These are phyloP conservation scores for Toxicodendron radicans DNA, from an alignment of 345 rosid species.

Conservation along the genomic window DNA sequence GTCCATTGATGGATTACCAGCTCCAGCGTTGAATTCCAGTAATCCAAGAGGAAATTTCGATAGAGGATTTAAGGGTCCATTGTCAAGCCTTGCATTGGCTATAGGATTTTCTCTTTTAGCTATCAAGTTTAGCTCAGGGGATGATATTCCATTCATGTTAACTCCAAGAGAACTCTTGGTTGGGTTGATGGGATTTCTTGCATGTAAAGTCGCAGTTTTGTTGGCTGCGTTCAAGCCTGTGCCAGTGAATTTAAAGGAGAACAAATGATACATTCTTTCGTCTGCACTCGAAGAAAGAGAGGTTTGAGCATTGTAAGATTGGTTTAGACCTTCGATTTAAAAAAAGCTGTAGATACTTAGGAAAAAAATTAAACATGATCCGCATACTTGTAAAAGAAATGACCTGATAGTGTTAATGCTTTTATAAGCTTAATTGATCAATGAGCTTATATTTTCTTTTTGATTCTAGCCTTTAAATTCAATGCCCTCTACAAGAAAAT, in stretches of 20 bases:
- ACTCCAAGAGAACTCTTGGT: slow-evolving; percentile 65
- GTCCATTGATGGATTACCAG: slow-evolving; percentile 67
- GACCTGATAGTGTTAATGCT: too few relatives aligned
- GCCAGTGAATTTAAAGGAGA: slow-evolving; percentile 29
- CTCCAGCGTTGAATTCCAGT: slow-evolving; percentile 38
- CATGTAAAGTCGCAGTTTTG: slow-evolving; percentile 80
- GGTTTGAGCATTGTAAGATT: background rate
- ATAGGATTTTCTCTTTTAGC: slow-evolving; percentile 44
- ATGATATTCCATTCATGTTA: slow-evolving; percentile 26
- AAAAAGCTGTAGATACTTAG: background rate
- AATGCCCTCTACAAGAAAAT: too few relatives aligned
- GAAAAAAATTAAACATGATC: background rate
- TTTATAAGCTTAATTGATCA: too few relatives aligned
- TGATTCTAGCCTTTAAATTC: too few relatives aligned
- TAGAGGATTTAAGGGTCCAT: slow-evolving; percentile 43
- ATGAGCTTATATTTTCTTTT: too few relatives aligned
- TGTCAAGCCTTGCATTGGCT: slow-evolving; percentile 45
- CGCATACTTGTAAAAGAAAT: background rate
- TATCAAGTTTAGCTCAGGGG: slow-evolving; percentile 41
- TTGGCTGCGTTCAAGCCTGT: slow-evolving; percentile 77
- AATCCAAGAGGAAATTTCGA: slow-evolving; percentile 25
- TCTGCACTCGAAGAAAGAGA: background rate
- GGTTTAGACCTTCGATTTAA: background rate
- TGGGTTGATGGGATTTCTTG: slow-evolving; percentile 82
- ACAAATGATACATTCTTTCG: slow-evolving; percentile 22